Conservation (phyloP, 768 basidiomycete species). For the Suillus decipiens region DNA sequence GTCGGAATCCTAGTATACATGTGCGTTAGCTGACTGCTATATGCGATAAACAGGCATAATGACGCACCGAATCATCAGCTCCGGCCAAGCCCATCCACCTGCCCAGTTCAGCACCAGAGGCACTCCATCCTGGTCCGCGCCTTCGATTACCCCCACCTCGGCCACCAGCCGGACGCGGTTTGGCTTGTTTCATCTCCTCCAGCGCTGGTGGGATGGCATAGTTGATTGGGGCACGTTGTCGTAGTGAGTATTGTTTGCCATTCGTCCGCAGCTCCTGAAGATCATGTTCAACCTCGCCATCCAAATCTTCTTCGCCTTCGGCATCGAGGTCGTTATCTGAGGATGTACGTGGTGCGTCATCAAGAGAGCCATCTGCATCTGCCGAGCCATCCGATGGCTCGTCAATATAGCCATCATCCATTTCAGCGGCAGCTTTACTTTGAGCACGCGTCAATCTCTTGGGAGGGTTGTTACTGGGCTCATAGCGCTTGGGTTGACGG, state of each 20-base stretch:
- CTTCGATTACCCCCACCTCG: conserved; percentile 41
- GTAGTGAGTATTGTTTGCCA: conserved; percentile 52
- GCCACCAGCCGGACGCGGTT: conserved; percentile 36
- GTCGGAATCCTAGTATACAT: conserved; percentile 64
- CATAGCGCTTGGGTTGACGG: conserved; percentile 23
- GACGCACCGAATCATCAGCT: conserved; percentile 67
- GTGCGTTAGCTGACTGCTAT: conserved; percentile 6
- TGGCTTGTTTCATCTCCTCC: conserved; percentile 58
- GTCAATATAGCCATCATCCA: conserved; percentile 54
- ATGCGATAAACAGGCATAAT: conserved; percentile 13
- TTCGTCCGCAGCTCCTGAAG: conserved; percentile 41
- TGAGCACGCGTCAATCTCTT: conserved; percentile 26
- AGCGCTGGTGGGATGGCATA: conserved; percentile 83
- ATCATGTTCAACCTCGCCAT: conserved; percentile 41
- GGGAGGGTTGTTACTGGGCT: conserved; percentile 7
- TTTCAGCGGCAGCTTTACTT: conserved; percentile 34
- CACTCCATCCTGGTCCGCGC: conserved; percentile 75
- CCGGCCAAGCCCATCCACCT: conserved; percentile 74
- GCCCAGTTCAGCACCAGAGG: conserved; percentile 72
- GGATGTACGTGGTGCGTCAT: conserved; percentile 48
- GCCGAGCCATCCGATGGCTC: conserved; percentile 50
- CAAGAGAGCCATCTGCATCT: conserved; percentile 61
- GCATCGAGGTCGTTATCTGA: conserved; percentile 38
- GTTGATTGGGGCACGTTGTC: conserved; percentile 68
- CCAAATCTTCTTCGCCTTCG: conserved; percentile 42